Evolutionary conservation across 805 yeast species (phyloP).

Genomic region (Torulaspora quercuum): DNA sequence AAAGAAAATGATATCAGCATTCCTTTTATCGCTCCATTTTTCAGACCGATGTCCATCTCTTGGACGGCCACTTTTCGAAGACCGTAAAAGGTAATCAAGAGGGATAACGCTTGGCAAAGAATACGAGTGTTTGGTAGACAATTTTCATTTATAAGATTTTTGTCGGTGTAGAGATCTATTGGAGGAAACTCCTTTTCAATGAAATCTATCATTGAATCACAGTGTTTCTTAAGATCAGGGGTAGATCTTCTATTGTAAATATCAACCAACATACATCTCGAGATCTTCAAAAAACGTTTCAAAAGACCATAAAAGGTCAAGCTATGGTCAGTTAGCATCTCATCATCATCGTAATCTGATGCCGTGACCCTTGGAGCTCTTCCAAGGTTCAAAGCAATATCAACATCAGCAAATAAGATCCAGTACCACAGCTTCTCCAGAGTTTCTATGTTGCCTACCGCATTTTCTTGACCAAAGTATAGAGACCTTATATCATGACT

Average conservation of each 20-base stretch:
- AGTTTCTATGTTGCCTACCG: slow-evolving; percentile 22
- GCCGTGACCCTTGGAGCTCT: slow-evolving; percentile 18
- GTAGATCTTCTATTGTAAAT: slow-evolving; percentile 11
- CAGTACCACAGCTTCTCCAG: slow-evolving; percentile 32
- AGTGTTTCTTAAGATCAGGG: slow-evolving; percentile 16
- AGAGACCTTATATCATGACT: slow-evolving; percentile 22
- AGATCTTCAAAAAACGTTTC: slow-evolving; percentile 18
- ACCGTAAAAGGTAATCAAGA: slow-evolving; percentile 11
- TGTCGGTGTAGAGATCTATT: slow-evolving; percentile 9
- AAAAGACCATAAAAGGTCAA: slow-evolving; percentile 15
- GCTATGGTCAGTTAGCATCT: slow-evolving; percentile 5
- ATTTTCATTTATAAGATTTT: slow-evolving; percentile 1
- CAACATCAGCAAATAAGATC: slow-evolving; percentile 29
- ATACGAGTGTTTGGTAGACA: slow-evolving; percentile 9
- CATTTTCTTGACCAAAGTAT: slow-evolving; percentile 17
- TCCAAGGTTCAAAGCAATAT: slow-evolving; percentile 28
- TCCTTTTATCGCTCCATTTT: slow-evolving; percentile 11
- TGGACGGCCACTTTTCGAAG: slow-evolving; percentile 8
- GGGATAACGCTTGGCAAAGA: slow-evolving; percentile 8
- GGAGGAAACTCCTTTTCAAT: slow-evolving; percentile 16
- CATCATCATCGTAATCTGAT: slow-evolving; percentile 7
- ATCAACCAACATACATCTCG: slow-evolving; percentile 20
- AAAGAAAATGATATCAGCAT: slow-evolving; percentile 21
- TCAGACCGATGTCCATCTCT: slow-evolving; percentile 12
- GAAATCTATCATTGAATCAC: slow-evolving; percentile 11